These are phyloP conservation scores for Penicillium sumatraense DNA, from an alignment of 2,329 filamentous ascomycete genomes.

Conservation along the genomic window DNA sequence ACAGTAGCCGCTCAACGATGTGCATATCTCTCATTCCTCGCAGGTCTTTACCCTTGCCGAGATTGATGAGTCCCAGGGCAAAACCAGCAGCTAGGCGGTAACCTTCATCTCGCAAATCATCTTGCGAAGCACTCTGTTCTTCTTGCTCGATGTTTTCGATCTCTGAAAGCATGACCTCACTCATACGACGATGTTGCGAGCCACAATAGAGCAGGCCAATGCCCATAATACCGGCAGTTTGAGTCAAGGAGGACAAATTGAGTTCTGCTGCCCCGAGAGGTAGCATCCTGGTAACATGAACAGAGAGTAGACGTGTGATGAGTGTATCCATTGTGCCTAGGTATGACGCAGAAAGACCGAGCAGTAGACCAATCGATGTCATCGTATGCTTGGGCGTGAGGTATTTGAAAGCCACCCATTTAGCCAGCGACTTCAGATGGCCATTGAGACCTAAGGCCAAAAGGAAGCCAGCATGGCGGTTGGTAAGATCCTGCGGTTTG, in stretches of 20 bases:
- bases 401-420: slow-evolving; percentile 99
- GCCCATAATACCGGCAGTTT: slow-evolving; percentile 96
- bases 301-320: slow-evolving; percentile 88
- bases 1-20: slow-evolving; percentile 83
- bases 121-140: slow-evolving; percentile 69
- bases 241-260: slow-evolving; percentile 88
- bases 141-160: slow-evolving; percentile 87
- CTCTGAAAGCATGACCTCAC: slow-evolving; percentile 97
- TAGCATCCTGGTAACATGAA: slow-evolving; percentile 94
- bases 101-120: slow-evolving; percentile 88
- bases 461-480: slow-evolving; percentile 93
- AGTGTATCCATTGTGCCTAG: slow-evolving; percentile 96
- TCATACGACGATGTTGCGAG: slow-evolving; percentile 97
- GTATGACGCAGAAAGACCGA: slow-evolving; percentile 91
- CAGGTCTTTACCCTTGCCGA: slow-evolving; percentile 86
- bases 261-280: slow-evolving; percentile 90
- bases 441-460: slow-evolving; percentile 91
- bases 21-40: slow-evolving; percentile 92
- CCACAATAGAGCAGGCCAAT: slow-evolving; percentile 93
- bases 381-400: slow-evolving; percentile 99
- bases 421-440: slow-evolving; percentile 89
- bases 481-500: slow-evolving; percentile 88
- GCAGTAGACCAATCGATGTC: slow-evolving; percentile 94
- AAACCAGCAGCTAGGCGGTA: slow-evolving; percentile 94
- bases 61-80: slow-evolving; percentile 89